These are phyloP conservation scores for Dissophora ornata DNA, from an alignment of 192 early-diverging fungal species.

Conservation along the genomic window DNA sequence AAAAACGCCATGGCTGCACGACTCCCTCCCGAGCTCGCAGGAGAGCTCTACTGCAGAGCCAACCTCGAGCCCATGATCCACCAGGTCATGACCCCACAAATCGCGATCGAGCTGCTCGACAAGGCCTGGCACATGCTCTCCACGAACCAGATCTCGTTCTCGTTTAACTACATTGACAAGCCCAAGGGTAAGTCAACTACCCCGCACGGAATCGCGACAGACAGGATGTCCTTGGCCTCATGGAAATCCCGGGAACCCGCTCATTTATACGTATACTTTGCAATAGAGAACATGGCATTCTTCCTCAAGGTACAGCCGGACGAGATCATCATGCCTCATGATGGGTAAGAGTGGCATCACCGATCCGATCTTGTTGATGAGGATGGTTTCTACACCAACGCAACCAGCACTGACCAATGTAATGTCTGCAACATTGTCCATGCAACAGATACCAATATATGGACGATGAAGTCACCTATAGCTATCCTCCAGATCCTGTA, in stretches of 20 bases:
- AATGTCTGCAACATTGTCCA: neutral
- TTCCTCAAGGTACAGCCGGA: conserved; percentile 43
- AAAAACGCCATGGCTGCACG: conserved; percentile 16
- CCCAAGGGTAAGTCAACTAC: conserved; percentile 39
- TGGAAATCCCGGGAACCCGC: too few species aligned
- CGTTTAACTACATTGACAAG: conserved; percentile 53
- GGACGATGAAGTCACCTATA: conserved; percentile 41
- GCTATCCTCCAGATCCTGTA: conserved; percentile 26
- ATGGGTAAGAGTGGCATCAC: conserved; percentile 39
- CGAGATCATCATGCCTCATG: conserved; percentile 41
- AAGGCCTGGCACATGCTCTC: conserved; percentile 38
- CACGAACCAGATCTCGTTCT: conserved; percentile 42
- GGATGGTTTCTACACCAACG: too few species aligned
- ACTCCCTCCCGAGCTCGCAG: conserved; percentile 42
- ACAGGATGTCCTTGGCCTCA: too few species aligned
- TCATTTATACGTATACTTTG: neutral
- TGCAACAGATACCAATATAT: conserved; percentile 45
- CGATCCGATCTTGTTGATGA: too few species aligned
- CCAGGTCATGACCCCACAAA: conserved; percentile 35
- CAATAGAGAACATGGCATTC: conserved; percentile 38
- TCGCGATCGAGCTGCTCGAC: conserved; percentile 36
- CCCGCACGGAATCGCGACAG: neutral
- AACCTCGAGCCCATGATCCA: conserved; percentile 48
- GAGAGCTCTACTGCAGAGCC: conserved; percentile 49
- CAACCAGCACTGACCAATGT: too few species aligned